phyloP scores from a whole-genome alignment of 345 rosid species.

The Pelargonium nanum region DNA sequence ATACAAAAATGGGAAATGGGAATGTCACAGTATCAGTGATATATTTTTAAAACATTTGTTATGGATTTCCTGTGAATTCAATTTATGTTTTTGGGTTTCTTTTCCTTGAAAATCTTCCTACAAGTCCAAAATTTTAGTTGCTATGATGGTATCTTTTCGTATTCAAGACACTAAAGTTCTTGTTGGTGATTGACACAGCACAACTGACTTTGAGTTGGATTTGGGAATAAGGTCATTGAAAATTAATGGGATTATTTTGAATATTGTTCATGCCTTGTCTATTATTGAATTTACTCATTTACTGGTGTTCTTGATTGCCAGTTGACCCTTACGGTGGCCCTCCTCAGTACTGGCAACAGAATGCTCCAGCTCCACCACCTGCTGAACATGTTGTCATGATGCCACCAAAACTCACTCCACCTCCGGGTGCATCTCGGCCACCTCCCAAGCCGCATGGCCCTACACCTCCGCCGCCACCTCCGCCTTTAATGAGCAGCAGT shows the following conservation, averaged over 20 bases:
- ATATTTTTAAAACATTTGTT: too few species aligned
- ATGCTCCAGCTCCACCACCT: constrained; percentile 30
- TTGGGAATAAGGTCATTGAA: neutral
- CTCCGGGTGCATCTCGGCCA: constrained; percentile 5
- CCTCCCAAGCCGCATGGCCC: neutral
- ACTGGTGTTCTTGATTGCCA: constrained; percentile 15
- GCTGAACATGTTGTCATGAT: neutral
- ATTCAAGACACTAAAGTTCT: too few species aligned
- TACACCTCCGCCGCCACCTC: constrained; percentile 9
- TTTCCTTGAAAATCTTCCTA: too few species aligned
- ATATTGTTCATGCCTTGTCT: neutral
- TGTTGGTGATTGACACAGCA: too few species aligned
- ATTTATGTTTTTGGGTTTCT: too few species aligned
- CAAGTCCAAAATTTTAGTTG: too few species aligned
- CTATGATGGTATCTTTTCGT: too few species aligned
- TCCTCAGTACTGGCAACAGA: constrained; percentile 57
- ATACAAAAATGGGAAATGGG: too few species aligned
- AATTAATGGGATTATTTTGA: neutral
- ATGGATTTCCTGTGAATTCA: too few species aligned
- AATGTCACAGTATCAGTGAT: too few species aligned
- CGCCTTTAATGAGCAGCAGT: constrained; percentile 28
- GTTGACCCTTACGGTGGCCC: constrained; percentile 46
- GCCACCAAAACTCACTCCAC: constrained; percentile 14
- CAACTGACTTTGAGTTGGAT: too few species aligned
- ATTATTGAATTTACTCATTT: neutral